Conservation (phyloP, 805 yeast species). For the Lipomyces japonicus region DNA sequence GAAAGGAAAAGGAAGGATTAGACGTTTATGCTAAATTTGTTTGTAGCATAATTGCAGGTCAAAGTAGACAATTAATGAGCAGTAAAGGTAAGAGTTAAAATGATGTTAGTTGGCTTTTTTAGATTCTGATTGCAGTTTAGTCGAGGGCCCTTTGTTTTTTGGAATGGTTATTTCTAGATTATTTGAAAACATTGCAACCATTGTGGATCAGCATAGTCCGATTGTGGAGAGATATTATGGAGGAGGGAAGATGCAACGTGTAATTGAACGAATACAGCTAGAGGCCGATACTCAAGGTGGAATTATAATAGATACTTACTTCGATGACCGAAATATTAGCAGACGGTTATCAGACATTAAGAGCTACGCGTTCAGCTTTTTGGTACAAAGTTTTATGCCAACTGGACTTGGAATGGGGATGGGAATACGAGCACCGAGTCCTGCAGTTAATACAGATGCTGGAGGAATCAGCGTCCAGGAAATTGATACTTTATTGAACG, state of each 20-base stretch:
- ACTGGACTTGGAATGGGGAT: conserved; percentile 22
- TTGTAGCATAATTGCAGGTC: conserved; percentile 76
- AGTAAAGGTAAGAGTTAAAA: conserved; percentile 12
- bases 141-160: conserved; percentile 36
- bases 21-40: conserved; percentile 81
- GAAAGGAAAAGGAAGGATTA: conserved; percentile 66
- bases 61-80: conserved; percentile 50
- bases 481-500: conserved; percentile 63
- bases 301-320: conserved; percentile 77
- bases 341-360: conserved; percentile 53
- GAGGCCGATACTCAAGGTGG: conserved; percentile 95
- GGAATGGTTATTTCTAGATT: conserved; percentile 45
- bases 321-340: conserved; percentile 64
- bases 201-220: conserved; percentile 80
- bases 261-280: conserved; percentile 68
- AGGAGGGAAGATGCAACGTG: conserved; percentile 50
- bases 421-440: conserved; percentile 30
- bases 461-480: conserved; percentile 50
- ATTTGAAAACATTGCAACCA: conserved; percentile 78
- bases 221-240: conserved; percentile 76
- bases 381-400: conserved; percentile 39
- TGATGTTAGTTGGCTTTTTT: neutral
- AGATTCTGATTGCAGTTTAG: conserved; percentile 1
- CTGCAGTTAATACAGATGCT: conserved; percentile 32
- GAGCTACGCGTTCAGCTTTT: conserved; percentile 51